A percentile compares a stretch with the other conserved stretches of the same genome.
These are phyloP conservation scores for Cicer arietinum DNA, from an alignment of 306 rosid species.

Conservation along the genomic window DNA sequence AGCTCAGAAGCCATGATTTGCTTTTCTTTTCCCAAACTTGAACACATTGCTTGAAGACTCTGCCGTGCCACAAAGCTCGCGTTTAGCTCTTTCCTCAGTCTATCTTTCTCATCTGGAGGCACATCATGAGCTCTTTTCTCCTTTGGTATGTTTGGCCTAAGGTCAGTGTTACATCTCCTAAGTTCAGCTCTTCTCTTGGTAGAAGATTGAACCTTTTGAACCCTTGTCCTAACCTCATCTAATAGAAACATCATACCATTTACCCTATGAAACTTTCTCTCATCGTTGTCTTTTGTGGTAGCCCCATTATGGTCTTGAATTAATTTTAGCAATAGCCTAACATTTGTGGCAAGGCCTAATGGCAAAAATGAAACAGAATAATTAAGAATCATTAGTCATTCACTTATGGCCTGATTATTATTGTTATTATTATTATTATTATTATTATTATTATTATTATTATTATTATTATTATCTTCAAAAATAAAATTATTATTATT, in stretches of 20 bases:
- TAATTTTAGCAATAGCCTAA: slow-evolving; percentile 70
- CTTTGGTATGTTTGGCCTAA: slow-evolving; percentile 59
- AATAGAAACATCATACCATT: slow-evolving; percentile 77
- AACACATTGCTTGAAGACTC: slow-evolving; percentile 88
- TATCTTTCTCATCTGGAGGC: slow-evolving; percentile 79
- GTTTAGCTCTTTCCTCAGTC: slow-evolving; percentile 67
- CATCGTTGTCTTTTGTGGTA: slow-evolving; percentile 59
- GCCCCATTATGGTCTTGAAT: slow-evolving; percentile 80
- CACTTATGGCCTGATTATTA: too few relatives aligned
- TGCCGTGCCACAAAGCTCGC: slow-evolving; percentile 73
- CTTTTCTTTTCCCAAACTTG: slow-evolving; percentile 93
- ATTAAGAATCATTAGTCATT: slow-evolving; percentile 7
- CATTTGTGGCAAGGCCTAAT: slow-evolving; percentile 72
- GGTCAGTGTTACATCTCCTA: slow-evolving; percentile 80
- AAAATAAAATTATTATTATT: background rate
- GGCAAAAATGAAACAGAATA: background rate
- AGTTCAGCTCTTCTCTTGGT: slow-evolving; percentile 66
- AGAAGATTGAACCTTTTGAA: slow-evolving; percentile 59
- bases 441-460: background rate
- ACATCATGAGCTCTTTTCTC: slow-evolving; percentile 59
- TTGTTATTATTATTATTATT: slow-evolving; percentile 11
- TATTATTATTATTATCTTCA: background rate
- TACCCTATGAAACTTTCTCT: slow-evolving; percentile 69
- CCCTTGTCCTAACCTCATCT: slow-evolving; percentile 71
- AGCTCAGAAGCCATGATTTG: slow-evolving; percentile 91